Conservation (phyloP, 306 rosid species). For the Calophaca sinica region DNA sequence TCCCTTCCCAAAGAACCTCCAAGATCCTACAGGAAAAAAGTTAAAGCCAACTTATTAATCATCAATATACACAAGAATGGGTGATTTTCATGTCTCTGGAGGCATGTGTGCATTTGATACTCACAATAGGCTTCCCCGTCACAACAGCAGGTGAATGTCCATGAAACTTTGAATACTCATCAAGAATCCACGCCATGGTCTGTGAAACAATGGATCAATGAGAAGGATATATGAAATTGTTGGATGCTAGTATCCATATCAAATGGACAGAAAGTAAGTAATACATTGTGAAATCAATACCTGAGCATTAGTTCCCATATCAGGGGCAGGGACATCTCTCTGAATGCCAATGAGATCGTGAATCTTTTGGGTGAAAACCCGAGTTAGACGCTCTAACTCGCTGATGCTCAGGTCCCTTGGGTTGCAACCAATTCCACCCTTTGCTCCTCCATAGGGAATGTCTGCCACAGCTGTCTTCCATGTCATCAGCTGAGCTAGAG, state of each 20-base stretch:
- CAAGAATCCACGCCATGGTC: constrained; percentile 94
- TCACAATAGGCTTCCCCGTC: constrained; percentile 79
- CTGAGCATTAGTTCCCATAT: constrained; percentile 81
- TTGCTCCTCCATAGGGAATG: constrained; percentile 88
- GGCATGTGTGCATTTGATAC: constrained; percentile 23
- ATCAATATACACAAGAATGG: constrained; percentile 2
- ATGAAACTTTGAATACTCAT: constrained; percentile 84
- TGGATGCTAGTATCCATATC: background rate
- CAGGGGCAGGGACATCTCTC: constrained; percentile 85
- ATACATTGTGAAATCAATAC: constrained; percentile 46
- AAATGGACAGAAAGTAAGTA: background rate
- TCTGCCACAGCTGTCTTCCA: constrained; percentile 84
- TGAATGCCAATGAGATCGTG: constrained; percentile 79
- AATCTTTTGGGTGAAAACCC: constrained; percentile 85
- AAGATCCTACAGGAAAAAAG: constrained; percentile 58
- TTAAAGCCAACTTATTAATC: constrained; percentile 8
- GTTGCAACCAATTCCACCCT: constrained; percentile 83
- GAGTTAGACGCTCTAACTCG: constrained; percentile 78
- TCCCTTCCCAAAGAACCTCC: constrained; percentile 86
- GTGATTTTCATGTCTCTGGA: background rate
- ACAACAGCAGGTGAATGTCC: constrained; percentile 83
- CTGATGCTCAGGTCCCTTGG: constrained; percentile 70
- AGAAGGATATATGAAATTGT: constrained; percentile 30
- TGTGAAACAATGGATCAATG: constrained; percentile 37
- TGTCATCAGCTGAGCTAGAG: constrained; percentile 84